A percentile compares a stretch with the other conserved stretches of the same genome.
These are phyloP conservation scores for Pythium pyrilobum DNA, from an alignment of 352 stramenopile species.

Conservation along the genomic window DNA sequence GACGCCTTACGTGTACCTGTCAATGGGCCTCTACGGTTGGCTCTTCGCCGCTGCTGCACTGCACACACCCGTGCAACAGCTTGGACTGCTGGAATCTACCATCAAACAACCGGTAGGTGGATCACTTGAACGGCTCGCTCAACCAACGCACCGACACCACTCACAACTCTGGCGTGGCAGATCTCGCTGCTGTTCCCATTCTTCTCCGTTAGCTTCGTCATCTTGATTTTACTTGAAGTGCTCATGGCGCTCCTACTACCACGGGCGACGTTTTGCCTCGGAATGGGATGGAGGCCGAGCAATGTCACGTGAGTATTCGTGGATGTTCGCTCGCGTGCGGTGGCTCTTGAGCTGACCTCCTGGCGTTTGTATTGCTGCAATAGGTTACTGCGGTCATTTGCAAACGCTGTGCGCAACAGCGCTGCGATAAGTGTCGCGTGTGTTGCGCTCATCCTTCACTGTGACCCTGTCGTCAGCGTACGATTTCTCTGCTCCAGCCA, in stretches of 20 bases:
- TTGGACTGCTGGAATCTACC: constrained; percentile 69
- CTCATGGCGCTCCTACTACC: constrained; percentile 60
- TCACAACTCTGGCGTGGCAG: constrained; percentile 25
- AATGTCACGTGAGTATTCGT: constrained; percentile 55
- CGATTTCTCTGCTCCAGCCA: background rate
- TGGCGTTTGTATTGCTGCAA: background rate
- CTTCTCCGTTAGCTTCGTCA: constrained; percentile 77
- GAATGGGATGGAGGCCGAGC: constrained; percentile 55
- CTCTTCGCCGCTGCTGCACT: constrained; percentile 69
- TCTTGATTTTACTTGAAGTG: constrained; percentile 67
- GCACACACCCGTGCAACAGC: constrained; percentile 64
- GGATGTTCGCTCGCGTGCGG: background rate
- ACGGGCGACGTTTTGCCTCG: constrained; percentile 41
- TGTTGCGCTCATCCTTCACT: constrained; percentile 79
- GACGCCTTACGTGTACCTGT: constrained; percentile 87
- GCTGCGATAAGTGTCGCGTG: constrained; percentile 77
- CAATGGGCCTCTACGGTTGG: constrained; percentile 83
- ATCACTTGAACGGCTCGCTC: too few species aligned
- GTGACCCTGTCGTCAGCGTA: constrained; percentile 56
- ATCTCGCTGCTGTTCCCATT: constrained; percentile 85
- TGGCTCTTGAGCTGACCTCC: background rate
- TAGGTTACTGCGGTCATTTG: constrained; percentile 69
- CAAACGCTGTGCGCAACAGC: constrained; percentile 79
- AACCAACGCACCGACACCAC: too few species aligned
- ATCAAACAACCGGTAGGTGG: constrained; percentile 77